These are phyloP conservation scores for Baorangia bicolor DNA, from an alignment of 768 basidiomycete genomes.

Conservation along the genomic window DNA sequence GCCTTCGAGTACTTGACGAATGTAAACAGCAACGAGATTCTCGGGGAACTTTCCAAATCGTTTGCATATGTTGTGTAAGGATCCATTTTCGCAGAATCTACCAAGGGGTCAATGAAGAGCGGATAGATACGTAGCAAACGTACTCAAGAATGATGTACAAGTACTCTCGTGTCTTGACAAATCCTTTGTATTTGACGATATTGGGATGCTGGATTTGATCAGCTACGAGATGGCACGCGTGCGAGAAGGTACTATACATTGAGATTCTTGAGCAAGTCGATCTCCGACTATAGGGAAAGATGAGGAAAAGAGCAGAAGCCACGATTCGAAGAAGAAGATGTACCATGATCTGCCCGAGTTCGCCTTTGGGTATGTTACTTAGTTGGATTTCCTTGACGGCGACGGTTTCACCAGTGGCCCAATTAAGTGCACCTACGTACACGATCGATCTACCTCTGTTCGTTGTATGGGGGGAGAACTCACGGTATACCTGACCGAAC, in stretches of 20 bases:
- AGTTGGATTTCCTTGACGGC: constrained; percentile 98
- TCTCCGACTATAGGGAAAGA: constrained; percentile 70
- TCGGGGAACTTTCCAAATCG: constrained; percentile 99
- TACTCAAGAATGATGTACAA: constrained; percentile 97
- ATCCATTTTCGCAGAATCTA: constrained; percentile 97
- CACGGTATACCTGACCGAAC: constrained; percentile 96
- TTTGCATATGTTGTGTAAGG: constrained; percentile 91
- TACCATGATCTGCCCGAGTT: constrained; percentile 98
- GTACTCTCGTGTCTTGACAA: constrained; percentile 91
- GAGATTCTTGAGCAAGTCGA: constrained; percentile 95
- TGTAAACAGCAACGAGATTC: constrained; percentile 92
- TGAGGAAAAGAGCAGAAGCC: constrained; percentile 6
- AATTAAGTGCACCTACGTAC: constrained; percentile 76
- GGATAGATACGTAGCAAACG: constrained; percentile 24
- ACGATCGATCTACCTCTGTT: constrained; percentile 74
- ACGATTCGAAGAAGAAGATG: neutral
- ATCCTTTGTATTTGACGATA: constrained; percentile 99
- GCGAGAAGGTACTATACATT: constrained; percentile 55
- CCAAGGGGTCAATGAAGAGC: constrained; percentile 5
- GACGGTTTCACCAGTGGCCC: constrained; percentile 97
- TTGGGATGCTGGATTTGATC: constrained; percentile 72
- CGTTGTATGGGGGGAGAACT: constrained; percentile 33
- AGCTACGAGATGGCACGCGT: constrained; percentile 2
- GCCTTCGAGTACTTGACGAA: constrained; percentile 94
- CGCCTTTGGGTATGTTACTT: constrained; percentile 88